These are phyloP conservation scores for Amphirosellinia nigrospora DNA, from an alignment of 495 filamentous ascomycete genomes.

Conservation along the genomic window DNA sequence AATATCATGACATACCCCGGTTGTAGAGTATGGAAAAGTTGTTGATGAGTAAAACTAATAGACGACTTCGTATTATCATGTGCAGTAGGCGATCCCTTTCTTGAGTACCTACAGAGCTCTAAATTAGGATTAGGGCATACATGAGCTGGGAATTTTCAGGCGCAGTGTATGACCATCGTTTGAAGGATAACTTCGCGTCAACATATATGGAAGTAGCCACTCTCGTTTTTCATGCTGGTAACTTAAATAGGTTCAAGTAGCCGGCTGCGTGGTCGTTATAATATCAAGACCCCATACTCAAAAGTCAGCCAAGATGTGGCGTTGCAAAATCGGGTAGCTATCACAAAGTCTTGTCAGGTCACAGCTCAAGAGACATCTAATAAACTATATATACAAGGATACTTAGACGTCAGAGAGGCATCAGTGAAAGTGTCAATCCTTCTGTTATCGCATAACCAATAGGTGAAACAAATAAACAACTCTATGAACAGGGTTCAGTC, in stretches of 20 bases:
- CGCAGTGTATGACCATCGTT: not conserved
- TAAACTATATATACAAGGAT: not conserved
- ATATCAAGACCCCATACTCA: too few species aligned
- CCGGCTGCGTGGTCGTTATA: too few species aligned
- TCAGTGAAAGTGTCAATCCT: not conserved
- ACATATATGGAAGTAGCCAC: too few species aligned
- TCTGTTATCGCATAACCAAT: not conserved
- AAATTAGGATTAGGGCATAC: not conserved
- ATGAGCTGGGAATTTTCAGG: not conserved
- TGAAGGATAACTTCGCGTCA: not conserved
- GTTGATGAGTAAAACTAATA: constrained; percentile 19
- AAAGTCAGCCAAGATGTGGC: too few species aligned
- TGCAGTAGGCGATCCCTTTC: not conserved
- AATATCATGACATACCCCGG: constrained; percentile 19
- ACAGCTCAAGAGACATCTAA: not conserved
- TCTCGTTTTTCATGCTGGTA: too few species aligned
- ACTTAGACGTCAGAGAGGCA: too few species aligned
- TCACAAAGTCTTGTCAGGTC: not conserved
- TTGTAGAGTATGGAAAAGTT: constrained; percentile 10
- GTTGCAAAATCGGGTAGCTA: not conserved
- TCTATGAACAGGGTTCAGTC: too few species aligned
- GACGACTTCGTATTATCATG: not conserved
- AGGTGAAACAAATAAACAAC: not conserved
- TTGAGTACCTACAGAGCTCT: not conserved
- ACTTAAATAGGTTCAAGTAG: too few species aligned